phyloP scores from a whole-genome alignment of 108 stramenopile species.

The Discostella stelligeroides region DNA sequence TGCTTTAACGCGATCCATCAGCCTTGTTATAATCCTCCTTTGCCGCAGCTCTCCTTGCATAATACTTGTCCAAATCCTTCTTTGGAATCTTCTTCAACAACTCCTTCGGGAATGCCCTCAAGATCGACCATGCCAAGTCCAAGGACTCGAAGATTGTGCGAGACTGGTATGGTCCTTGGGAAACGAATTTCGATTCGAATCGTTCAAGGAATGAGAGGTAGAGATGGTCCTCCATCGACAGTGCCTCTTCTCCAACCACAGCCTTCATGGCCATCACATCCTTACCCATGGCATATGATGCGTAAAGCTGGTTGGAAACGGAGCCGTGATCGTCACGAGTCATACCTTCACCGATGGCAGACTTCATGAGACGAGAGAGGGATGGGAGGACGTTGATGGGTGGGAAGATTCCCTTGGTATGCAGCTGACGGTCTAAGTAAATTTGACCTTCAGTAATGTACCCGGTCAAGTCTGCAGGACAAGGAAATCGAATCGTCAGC shows the following conservation, averaged over 20 bases:
- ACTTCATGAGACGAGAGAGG: constrained; percentile 99
- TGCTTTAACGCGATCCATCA: constrained; percentile 66
- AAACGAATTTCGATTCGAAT: constrained; percentile 98
- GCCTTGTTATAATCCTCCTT: constrained; percentile 88
- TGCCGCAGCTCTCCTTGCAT: constrained; percentile 89
- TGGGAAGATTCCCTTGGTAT: constrained; percentile 99
- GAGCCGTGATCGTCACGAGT: constrained; percentile 97
- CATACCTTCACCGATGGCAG: constrained; percentile 99
- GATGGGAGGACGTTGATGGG: constrained; percentile 99
- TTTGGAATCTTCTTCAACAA: constrained; percentile 99
- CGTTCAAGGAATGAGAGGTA: constrained; percentile 98
- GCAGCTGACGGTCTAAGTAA: constrained; percentile 97
- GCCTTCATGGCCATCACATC: constrained; percentile 99
- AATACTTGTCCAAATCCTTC: constrained; percentile 95
- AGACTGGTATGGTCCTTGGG: constrained; percentile 98
- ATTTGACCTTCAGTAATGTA: constrained; percentile 99
- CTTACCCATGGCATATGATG: constrained; percentile 99
- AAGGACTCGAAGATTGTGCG: constrained; percentile 98
- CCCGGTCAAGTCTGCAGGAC: constrained; percentile 86
- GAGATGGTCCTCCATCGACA: constrained; percentile 99
- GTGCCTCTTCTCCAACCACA: constrained; percentile 99
- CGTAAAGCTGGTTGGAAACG: constrained; percentile 99
- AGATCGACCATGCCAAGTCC: constrained; percentile 98
- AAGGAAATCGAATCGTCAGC: too few relatives aligned
- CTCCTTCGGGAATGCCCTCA: constrained; percentile 98